Conservation (phyloP, 2,329 filamentous ascomycete species). For the Lachnellula occidentalis region DNA sequence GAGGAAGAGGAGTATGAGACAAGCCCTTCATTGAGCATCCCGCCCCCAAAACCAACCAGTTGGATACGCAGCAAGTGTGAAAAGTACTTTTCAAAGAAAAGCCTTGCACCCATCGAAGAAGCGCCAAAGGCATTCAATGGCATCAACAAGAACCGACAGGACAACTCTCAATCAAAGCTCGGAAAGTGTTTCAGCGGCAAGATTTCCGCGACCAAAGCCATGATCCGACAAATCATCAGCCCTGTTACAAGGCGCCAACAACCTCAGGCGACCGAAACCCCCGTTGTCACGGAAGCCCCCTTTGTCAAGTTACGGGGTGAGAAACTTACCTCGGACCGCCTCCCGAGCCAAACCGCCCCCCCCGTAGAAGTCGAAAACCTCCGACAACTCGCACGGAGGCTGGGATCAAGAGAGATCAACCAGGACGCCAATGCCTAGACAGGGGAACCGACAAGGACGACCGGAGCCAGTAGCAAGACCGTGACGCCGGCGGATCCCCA, state of each 20-base stretch:
- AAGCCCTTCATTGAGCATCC: no score
- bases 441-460: not conserved
- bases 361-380: not conserved
- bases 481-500: not conserved
- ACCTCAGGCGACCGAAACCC: not conserved
- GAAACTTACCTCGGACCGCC: not conserved
- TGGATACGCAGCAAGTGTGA: no score
- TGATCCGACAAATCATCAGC: not conserved
- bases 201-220: not conserved
- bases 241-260: not conserved
- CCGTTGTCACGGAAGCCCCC: no score
- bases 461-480: not conserved
- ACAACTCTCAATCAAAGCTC: not conserved
- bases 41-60: no score
- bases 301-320: not conserved
- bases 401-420: not conserved
- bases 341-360: conserved; percentile 1
- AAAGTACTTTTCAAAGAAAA: not conserved
- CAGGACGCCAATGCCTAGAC: not conserved
- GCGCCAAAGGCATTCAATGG: not conserved
- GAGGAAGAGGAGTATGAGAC: no score
- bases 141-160: not conserved
- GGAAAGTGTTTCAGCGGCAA: not conserved
- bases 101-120: not conserved
- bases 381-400: not conserved